Evolutionary conservation across 305 asterid species (phyloP), one percentile per base, ranked within the genome.

Genomic region (Fraxinus ornus): DNA sequence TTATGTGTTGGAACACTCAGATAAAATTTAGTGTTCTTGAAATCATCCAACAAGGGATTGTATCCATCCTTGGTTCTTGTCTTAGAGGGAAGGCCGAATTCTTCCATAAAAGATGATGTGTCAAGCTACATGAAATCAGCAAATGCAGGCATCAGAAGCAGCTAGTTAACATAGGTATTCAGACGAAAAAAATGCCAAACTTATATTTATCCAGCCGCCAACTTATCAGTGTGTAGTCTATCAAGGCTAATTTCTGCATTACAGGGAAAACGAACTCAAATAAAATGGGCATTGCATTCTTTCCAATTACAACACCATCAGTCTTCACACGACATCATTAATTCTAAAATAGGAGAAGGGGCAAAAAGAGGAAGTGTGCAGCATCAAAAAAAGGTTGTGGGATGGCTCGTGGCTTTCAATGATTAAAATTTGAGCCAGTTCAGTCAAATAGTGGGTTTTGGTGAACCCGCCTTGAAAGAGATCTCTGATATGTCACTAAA

Each of bases 41-140:
- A 97, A 87, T 97, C 99, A 81, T 97, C 99, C 84, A 97, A 82
- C 89, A 97, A 91, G n/a, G 99, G 98, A 79, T 97, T 97, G 91
- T 93, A 94, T 83, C 98, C 99, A 71, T 95, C 98, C 87, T 84
- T 91, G 73, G 98, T 97, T 89, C 93, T 93, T 21, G 99, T 97
- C 93, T 90, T 94, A 17, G 94, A 68, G 60, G 98, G 98, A 86
- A 97, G 92, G 52, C 99, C 98, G 7, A 97, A 94, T 84, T 97
- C 98, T 86, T 94, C 98, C 99, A 97, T 97, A 89, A 94, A 94
- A 7, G 96, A 86, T 24, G 97, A 92, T 2, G 98, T 94, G 55
- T 94, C 97, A 6, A 96, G 99, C 99, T 96, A 78, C 36, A 78
- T 0, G 10, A 24, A 79, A 78, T 7, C 24, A 62, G 41, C 74